Percentiles rank a stretch among this genome's conserved stretches.
Conservation (phyloP, 148 eudicot species). For the Cornus controversa region DNA sequence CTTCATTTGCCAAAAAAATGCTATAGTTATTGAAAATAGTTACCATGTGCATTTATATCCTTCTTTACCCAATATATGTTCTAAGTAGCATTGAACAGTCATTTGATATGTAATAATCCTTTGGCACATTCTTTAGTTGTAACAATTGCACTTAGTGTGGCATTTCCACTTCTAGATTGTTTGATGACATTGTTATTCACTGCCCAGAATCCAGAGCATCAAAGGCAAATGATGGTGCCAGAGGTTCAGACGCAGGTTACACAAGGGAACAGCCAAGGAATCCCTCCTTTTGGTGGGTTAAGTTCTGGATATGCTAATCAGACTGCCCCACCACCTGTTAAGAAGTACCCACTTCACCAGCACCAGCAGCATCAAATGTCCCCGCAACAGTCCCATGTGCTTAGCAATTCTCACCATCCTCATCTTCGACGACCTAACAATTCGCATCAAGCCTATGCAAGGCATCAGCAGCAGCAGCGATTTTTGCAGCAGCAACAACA, state of each 20-base stretch:
- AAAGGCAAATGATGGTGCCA: constrained; percentile 54
- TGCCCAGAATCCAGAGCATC: constrained; percentile 66
- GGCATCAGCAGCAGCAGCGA: constrained; percentile 58
- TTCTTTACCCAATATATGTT: not conserved
- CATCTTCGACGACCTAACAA: constrained; percentile 61
- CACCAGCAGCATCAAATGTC: constrained; percentile 55
- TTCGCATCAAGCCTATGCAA: constrained; percentile 60
- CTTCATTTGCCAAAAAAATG: not conserved
- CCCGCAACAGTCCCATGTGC: constrained; percentile 59
- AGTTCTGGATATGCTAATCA: constrained; percentile 53
- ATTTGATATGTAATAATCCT: not conserved
- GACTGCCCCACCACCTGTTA: constrained; percentile 47
- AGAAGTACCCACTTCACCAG: constrained; percentile 53
- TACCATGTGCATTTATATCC: not conserved
- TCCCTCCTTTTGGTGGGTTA: constrained; percentile 42
- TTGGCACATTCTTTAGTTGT: not conserved
- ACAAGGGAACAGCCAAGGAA: constrained; percentile 54
- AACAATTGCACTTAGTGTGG: not conserved
- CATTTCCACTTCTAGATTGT: not conserved
- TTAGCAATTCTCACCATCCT: constrained; percentile 50
- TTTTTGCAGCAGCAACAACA: constrained; percentile 43
- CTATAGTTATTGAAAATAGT: not conserved
- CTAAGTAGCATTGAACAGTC: not conserved
- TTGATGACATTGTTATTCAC: constrained; percentile 17
- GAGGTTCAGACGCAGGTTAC: constrained; percentile 62